These are phyloP conservation scores for Coemansia sp. DNA, from an alignment of 192 early-diverging fungal genomes.

Conservation along the genomic window DNA sequence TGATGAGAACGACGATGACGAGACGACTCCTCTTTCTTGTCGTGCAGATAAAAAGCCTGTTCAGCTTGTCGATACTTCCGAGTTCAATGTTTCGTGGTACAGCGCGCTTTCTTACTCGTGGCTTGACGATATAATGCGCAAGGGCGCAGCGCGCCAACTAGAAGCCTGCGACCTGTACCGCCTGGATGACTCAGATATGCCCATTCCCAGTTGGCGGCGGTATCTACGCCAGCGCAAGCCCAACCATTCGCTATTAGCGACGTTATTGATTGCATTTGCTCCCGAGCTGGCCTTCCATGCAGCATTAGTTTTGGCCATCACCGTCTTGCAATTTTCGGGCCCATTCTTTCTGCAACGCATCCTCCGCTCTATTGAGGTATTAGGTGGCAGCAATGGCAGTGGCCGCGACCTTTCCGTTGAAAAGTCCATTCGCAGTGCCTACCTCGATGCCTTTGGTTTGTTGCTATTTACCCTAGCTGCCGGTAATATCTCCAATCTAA, in stretches of 20 bases:
- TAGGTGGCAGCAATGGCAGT: slow-evolving; percentile 5
- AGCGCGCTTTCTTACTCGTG: slow-evolving; percentile 55
- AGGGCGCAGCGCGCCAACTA: slow-evolving; percentile 55
- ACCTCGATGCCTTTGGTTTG: slow-evolving; percentile 61
- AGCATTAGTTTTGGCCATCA: slow-evolving; percentile 22
- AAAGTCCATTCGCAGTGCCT: slow-evolving; percentile 37
- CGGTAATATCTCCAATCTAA: slow-evolving; percentile 53
- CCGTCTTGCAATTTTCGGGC: slow-evolving; percentile 45
- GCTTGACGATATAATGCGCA: slow-evolving; percentile 59
- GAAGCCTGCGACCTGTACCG: slow-evolving; percentile 60
- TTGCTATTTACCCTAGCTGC: slow-evolving; percentile 46
- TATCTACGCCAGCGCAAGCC: slow-evolving; percentile 26
- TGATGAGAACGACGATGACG: neutral
- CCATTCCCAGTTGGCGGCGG: slow-evolving; percentile 35
- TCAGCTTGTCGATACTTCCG: slow-evolving; percentile 32
- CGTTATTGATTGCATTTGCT: slow-evolving; percentile 38
- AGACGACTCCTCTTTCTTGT: slow-evolving; percentile 21
- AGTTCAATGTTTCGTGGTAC: slow-evolving; percentile 27
- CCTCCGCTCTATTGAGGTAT: slow-evolving; percentile 56
- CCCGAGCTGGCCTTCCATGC: slow-evolving; percentile 49
- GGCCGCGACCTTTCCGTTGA: slow-evolving; percentile 37
- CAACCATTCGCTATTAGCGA: slow-evolving; percentile 26
- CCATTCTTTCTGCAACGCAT: slow-evolving; percentile 63
- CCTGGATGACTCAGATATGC: slow-evolving; percentile 53
- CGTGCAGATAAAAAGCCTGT: slow-evolving; percentile 6